Percentiles rank a stretch among this genome's conserved stretches.
Evolutionary conservation across 305 asterid genomes (phyloP).

Genomic region (Fraxinus xanthoxyloides): DNA sequence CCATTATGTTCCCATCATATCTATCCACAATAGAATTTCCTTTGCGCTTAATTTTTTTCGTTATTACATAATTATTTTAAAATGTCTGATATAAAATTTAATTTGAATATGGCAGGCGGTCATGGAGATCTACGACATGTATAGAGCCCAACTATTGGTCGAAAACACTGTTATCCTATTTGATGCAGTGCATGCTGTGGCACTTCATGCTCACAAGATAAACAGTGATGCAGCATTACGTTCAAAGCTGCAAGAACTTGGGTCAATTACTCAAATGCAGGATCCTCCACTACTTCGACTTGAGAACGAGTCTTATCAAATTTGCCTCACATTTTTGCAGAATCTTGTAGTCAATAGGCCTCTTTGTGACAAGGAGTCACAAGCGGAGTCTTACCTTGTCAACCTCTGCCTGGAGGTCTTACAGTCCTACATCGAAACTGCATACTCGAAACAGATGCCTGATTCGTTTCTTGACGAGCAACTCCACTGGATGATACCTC

Average conservation of each 20-base stretch:
- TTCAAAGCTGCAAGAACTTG: conserved; percentile 69
- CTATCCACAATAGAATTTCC: background rate
- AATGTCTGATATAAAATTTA: conserved; percentile 20
- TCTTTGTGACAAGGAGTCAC: conserved; percentile 47
- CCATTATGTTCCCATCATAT: background rate
- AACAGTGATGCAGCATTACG: conserved; percentile 60
- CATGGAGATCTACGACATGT: conserved; percentile 87
- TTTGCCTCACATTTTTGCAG: conserved; percentile 78
- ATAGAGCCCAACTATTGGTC: conserved; percentile 60
- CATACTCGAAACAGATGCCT: conserved; percentile 38
- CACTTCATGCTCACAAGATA: conserved; percentile 78
- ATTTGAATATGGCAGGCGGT: conserved; percentile 59
- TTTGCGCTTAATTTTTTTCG: background rate
- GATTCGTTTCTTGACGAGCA: conserved; percentile 38
- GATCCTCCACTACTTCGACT: conserved; percentile 97
- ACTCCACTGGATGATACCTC: conserved; percentile 66
- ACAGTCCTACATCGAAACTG: conserved; percentile 66
- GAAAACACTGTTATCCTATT: conserved; percentile 63
- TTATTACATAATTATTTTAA: conserved; percentile 3
- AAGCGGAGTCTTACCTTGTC: conserved; percentile 75
- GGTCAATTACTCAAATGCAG: conserved; percentile 87
- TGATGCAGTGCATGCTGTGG: conserved; percentile 74
- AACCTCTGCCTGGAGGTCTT: conserved; percentile 82
- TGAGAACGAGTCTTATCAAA: conserved; percentile 93
- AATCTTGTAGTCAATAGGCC: conserved; percentile 68